A percentile compares a stretch with the other conserved stretches of the same genome.
phyloP scores from a whole-genome alignment of 75 land plant genomes.

The Ceratopteris richardii region DNA sequence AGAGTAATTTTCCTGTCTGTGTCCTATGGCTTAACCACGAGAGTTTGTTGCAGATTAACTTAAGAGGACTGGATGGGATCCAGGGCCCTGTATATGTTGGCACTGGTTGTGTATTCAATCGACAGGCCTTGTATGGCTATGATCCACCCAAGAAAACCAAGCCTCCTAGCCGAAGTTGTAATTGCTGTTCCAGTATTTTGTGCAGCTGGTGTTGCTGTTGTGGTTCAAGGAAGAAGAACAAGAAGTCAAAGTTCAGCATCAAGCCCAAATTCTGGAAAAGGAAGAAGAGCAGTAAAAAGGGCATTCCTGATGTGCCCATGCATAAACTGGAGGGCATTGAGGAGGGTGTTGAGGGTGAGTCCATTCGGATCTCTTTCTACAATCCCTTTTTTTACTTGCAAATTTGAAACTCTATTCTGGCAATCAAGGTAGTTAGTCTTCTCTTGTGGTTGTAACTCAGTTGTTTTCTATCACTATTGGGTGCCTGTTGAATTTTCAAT shows the following conservation, averaged over 20 bases:
- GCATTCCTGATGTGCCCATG: constrained; percentile 69
- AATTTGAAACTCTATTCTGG: too few species aligned
- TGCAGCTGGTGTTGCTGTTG: constrained; percentile 30
- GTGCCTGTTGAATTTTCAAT: too few species aligned
- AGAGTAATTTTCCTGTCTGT: too few species aligned
- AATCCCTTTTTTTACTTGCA: too few species aligned
- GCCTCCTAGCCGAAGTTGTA: constrained; percentile 26
- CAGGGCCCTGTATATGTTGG: constrained; percentile 96
- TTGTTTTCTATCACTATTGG: too few species aligned
- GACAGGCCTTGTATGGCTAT: constrained; percentile 82
- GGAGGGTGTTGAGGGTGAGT: constrained; percentile 74
- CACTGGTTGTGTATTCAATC: constrained; percentile 77
- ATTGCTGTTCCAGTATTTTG: constrained; percentile 46
- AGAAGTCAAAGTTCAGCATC: constrained; percentile 38
- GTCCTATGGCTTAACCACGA: neutral
- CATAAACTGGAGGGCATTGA: constrained; percentile 77
- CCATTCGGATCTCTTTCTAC: neutral
- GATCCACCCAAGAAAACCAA: constrained; percentile 57
- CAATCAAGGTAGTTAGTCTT: too few species aligned
- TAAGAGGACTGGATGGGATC: constrained; percentile 88
- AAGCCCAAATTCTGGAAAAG: constrained; percentile 36
- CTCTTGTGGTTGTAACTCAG: too few species aligned
- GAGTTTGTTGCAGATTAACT: constrained; percentile 47
- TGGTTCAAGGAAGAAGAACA: constrained; percentile 53
- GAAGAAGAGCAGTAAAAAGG: constrained; percentile 47